Base-by-base conservation (phyloP, 768 basidiomycete genomes). In the Galerina sulciceps region DNA sequence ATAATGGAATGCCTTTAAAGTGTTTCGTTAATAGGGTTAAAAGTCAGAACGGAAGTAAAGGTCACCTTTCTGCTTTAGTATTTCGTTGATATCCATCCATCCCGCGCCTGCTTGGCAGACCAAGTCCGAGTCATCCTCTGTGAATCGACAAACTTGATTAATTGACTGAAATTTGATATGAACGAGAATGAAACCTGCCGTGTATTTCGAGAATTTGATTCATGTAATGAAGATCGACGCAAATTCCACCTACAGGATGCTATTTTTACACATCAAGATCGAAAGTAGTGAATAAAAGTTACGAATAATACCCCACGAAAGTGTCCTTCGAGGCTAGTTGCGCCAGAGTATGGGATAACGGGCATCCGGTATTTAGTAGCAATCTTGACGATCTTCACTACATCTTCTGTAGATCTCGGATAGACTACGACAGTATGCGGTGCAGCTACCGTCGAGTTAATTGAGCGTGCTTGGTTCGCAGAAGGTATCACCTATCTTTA, bases 301-400 rank as follows among this genome's bases (percentile, higher is more conserved):
- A 84, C 58, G 62, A 91, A 0, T 31, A 31, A 31, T 31, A 31
- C 90, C 23, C 84, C 85, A 36, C 81, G 76, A 60, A 82, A 86
- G 61, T 93, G 89, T 0, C 93, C 93, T 68, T 95, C 94, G 18
- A 96, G 71, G 64, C 84, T 87, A 0, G 94, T 96, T 1, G 88
- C 94, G 10, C 91, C 94, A 0, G 88, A 87, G 71, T 89, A 94
- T 2, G 93, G 83, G 1, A 83, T 85, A 18, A 96, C 72, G 0
- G 94, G 94, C 76, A 95, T 88, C 23, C 78, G 79, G 73, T 87
- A 89, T 70, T 87, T 87, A 38, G 79, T 81, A 2, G 94, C 90
- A 46, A 90, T 80, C 57, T 88, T 84, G 47, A 96, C 89, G 47
- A 94, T 81, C 63, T 84, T 80, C 37, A 89, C 87, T 1, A 96